Conservation (phyloP, 75 land plant genomes). For the Cryptomeria japonica region DNA sequence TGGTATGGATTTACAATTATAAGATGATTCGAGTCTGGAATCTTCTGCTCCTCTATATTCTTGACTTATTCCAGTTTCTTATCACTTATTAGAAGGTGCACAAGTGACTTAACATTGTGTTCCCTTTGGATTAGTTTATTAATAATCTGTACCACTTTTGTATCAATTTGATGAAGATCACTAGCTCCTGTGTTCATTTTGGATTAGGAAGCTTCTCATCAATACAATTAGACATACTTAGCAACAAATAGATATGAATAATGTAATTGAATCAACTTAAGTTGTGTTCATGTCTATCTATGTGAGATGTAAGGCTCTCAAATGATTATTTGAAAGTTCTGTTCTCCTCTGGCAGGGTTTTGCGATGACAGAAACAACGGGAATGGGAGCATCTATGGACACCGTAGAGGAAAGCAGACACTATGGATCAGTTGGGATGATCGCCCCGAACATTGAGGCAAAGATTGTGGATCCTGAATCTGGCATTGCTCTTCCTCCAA, state of each 20-base stretch:
- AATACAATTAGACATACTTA: neutral
- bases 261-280: too few species aligned
- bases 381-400: slow-evolving; percentile 25
- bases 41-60: neutral
- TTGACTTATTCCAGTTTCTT: neutral
- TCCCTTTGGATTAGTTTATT: neutral
- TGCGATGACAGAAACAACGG: slow-evolving; percentile 72
- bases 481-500: slow-evolving; percentile 58
- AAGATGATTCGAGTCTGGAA: neutral
- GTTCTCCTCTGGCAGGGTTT: slow-evolving; percentile 33
- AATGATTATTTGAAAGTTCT: neutral
- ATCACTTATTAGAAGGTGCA: neutral
- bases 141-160: too few species aligned
- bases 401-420: slow-evolving; percentile 43
- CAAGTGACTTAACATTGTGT: neutral
- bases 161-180: too few species aligned
- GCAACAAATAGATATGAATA: neutral
- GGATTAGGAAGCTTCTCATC: neutral
- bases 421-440: slow-evolving; percentile 50
- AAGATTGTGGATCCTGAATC: slow-evolving; percentile 61
- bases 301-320: neutral
- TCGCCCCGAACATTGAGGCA: slow-evolving; percentile 54
- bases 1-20: neutral
- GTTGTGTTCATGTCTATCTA: too few species aligned
- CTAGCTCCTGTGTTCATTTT: neutral